Conservation (phyloP, 1,139 yeast species). For the Candida dubliniensis region DNA sequence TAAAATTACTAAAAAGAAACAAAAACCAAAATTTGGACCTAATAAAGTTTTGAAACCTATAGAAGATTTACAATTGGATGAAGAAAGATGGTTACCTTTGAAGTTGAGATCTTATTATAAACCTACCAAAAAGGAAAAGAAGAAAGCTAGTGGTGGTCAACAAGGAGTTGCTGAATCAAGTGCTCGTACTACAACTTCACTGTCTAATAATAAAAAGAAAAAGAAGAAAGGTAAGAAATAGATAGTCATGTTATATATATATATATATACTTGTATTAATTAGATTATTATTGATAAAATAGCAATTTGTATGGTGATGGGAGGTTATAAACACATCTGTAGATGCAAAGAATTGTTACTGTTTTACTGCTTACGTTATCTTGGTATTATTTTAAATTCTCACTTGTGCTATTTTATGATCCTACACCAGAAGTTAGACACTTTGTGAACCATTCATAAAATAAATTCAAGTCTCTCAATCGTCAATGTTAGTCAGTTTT, state of each 20-base stretch:
- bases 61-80: constrained; percentile 34
- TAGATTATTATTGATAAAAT: not conserved
- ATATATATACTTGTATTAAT: not conserved
- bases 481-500: no score
- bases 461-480: no score
- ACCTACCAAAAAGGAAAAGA: constrained; percentile 66
- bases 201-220: constrained; percentile 41
- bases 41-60: constrained; percentile 36
- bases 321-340: no score
- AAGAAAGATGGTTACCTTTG: constrained; percentile 89
- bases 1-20: constrained; percentile 23
- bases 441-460: no score
- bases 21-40: constrained; percentile 37
- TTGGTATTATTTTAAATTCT: no score
- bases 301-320: no score
- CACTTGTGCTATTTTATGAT: no score
- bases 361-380: no score
- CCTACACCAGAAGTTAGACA: no score
- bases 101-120: constrained; percentile 81
- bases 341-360: no score
- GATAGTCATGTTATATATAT: not conserved
- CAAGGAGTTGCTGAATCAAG: constrained; percentile 58
- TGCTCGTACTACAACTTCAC: constrained; percentile 18
- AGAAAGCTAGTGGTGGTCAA: constrained; percentile 66
- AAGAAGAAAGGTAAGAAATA: constrained; percentile 52